Evolutionary conservation across 202 grass and related monocot species (phyloP), one percentile per base, ranked within the genome.

Genomic region (Setaria italica): DNA sequence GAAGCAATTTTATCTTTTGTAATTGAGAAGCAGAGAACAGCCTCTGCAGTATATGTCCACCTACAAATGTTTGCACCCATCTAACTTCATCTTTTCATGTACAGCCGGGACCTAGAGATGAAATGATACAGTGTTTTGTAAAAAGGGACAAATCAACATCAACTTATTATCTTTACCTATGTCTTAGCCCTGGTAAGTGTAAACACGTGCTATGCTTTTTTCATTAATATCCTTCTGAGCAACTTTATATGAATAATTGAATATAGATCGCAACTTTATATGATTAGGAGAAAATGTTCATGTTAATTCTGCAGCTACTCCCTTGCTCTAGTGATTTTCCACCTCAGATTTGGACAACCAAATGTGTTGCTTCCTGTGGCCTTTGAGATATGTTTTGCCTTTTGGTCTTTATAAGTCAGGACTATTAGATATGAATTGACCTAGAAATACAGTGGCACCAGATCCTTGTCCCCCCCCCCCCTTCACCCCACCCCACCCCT

Each of bases 131-230:
- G 72, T 98, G 95, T 43, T 98, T 97, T 67, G 93, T 97, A 74
- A 97, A 90, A 90, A 90, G 95, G 72, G 92, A 95, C 83, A 97
- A 97, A 91, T 91, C 95, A 66, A 93, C 91, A 76, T 79, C 91
- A 82, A 95, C 87, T 62, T 98, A 95, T 89, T 87, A 86, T 82
- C 92, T 98, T 74, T 95, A 95, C 87, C 68, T 98, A 35, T 98
- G 95, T 70, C 93, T 98, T 80, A 95, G 91, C 69, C 82, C 91
- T 90, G 89, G 95, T 98, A 95, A 91, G 75, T 85, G 49, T 81
- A 51, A 95, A 91, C 80, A 25, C 75, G 42, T 62, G 30, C 66
- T 10, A 46, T 25, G 16, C 41, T 81, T 71, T 62, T 72, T 67
- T 67, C 29, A 82, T 85, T 83, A 59, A 33, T 72, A 55, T 67